Evolutionary conservation across 176 grass and related monocot genomes (phyloP).

Genomic region (Elaeis guineensis): DNA sequence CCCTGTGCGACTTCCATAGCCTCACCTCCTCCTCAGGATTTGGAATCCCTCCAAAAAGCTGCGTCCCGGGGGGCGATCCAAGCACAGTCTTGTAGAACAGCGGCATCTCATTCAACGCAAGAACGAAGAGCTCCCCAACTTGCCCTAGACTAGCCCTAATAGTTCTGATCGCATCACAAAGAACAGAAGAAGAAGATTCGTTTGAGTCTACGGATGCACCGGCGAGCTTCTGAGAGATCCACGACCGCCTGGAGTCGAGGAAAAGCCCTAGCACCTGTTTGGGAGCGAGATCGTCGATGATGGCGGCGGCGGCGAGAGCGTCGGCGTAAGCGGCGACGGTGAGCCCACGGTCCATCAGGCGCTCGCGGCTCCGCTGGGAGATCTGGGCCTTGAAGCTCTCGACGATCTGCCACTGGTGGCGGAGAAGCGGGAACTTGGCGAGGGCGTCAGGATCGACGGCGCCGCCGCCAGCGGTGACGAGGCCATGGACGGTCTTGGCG

Average conservation of each 20-base stretch:
- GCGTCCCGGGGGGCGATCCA: constrained; percentile 63
- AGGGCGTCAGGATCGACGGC: constrained; percentile 31
- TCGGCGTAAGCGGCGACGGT: constrained; percentile 60
- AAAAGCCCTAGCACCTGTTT: constrained; percentile 56
- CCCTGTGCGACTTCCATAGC: constrained; percentile 78
- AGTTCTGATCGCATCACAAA: constrained; percentile 64
- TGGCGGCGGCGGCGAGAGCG: constrained; percentile 57
- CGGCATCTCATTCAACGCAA: constrained; percentile 70
- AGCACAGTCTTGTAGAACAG: constrained; percentile 88
- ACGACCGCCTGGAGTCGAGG: constrained; percentile 60
- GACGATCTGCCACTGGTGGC: constrained; percentile 88
- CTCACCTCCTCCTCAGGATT: constrained; percentile 76
- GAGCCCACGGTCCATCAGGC: constrained; percentile 62
- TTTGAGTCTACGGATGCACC: constrained; percentile 38
- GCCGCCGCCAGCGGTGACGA: constrained; percentile 24
- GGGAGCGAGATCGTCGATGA: constrained; percentile 63
- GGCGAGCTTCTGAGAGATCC: constrained; percentile 73
- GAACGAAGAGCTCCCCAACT: constrained; percentile 69
- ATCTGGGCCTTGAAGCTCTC: constrained; percentile 82
- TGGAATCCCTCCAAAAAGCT: constrained; percentile 82
- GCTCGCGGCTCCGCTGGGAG: constrained; percentile 65
- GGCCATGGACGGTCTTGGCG: constrained; percentile 55
- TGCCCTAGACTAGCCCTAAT: constrained; percentile 68
- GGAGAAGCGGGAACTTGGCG: constrained; percentile 63
- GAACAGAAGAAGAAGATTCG: constrained; percentile 27